Base-by-base conservation (phyloP, 192 early-diverging fungal genomes). In the Phycomyces blakesleeanus region DNA sequence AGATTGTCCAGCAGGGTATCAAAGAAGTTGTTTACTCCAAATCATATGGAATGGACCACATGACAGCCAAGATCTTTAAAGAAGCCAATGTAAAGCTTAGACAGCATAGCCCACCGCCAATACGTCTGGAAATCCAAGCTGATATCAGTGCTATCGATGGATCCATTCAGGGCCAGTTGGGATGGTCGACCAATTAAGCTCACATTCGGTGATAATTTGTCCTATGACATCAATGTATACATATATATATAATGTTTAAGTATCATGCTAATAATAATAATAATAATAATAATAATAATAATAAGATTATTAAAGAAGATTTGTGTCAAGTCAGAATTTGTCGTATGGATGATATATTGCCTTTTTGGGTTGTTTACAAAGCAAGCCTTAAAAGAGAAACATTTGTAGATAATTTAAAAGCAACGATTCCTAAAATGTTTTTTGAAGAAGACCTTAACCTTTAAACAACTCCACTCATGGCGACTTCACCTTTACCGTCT, bases 1-100 rank as follows among this genome's bases (percentile, higher is more conserved):
- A 98, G 77, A 94, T 98, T 69, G 88, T 98, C 2, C 98, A 99
- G 73, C 85, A 87, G 15, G 96, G 96, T 5, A 85, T 99, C 29
- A 83, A 80, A 52, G 87, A 93, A 61, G 98, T 99, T 0, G 94
- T 99, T 12, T 99, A 97, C 57, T 84, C 85, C 5, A 87, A 87
- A 63, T 87, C 88, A 14, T 99, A 99, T 65, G 92, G 93, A 1
- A 95, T 97, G 95, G 97, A 99, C 69, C 85, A 89, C 9, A 70
- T 93, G 68, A 92, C 94, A 5, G 76, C 83, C 15, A 79, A 78
- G 52, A 77, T 99, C 63, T 91, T 99, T 53, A 63, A 77, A 29
- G 91, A 94, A 61, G 97, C 95, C 0, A 84, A 85, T 0, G 82
- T 99, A 7, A 79, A 77, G 34, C 73, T 98, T 51, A 76, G 92